Conservation (phyloP, 768 basidiomycete species). For the Lactarius psammicola region DNA sequence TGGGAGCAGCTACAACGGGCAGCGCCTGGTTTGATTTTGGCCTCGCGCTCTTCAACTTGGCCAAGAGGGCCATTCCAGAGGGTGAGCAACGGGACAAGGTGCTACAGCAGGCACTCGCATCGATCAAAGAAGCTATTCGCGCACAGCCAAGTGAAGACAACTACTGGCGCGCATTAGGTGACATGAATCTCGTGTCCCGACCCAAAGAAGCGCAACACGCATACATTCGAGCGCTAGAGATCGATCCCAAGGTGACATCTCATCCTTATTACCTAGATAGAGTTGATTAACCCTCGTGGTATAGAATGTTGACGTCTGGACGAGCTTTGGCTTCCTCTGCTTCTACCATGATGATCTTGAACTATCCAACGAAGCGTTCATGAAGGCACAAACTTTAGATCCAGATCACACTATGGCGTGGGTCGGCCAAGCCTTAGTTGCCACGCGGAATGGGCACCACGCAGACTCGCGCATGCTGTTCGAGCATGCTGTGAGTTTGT, state of each 20-base stretch:
- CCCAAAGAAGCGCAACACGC: constrained; percentile 85
- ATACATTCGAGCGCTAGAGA: constrained; percentile 84
- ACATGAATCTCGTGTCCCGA: constrained; percentile 62
- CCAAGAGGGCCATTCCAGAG: constrained; percentile 34
- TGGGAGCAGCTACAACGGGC: constrained; percentile 49
- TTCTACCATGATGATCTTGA: constrained; percentile 74
- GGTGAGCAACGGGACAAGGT: constrained; percentile 37
- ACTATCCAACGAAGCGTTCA: constrained; percentile 81
- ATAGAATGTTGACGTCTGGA: constrained; percentile 77
- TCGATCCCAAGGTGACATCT: constrained; percentile 70
- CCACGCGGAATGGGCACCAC: constrained; percentile 55
- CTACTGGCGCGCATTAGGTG: constrained; percentile 85
- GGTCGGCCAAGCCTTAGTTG: constrained; percentile 84
- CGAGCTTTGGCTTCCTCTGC: constrained; percentile 85
- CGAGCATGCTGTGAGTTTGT: constrained; percentile 66
- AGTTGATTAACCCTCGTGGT: constrained; percentile 11
- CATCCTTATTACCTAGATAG: constrained; percentile 12
- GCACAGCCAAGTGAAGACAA: constrained; percentile 66
- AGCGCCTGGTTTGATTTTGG: constrained; percentile 77
- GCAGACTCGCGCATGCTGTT: constrained; percentile 65
- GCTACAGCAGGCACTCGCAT: constrained; percentile 47
- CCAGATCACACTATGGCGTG: constrained; percentile 87
- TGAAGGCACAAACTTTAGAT: constrained; percentile 86
- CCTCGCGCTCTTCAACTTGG: constrained; percentile 54
- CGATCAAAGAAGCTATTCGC: constrained; percentile 68